Percentiles rank a stretch among this genome's conserved stretches.
phyloP scores from a whole-genome alignment of 78 protist genomes.

The Emiliania huxleyi region DNA sequence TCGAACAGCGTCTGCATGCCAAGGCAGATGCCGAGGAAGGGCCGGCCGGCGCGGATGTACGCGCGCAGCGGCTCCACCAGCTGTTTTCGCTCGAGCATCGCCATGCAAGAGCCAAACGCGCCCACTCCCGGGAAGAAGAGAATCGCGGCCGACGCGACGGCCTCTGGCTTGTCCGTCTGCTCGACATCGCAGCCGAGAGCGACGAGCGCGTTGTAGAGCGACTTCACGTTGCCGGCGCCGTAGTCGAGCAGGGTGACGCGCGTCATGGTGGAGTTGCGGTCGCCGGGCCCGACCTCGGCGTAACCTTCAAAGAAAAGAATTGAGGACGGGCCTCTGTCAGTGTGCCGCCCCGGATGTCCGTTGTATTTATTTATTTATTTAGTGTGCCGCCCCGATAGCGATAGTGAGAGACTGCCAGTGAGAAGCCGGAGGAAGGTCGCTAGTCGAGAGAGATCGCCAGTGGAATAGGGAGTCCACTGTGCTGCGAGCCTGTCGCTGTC shows the following conservation, averaged over 20 bases:
- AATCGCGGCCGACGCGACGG: not conserved
- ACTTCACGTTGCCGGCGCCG: conserved; percentile 78
- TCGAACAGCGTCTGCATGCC: conserved; percentile 72
- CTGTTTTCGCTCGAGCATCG: not conserved
- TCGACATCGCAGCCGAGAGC: conserved; percentile 20
- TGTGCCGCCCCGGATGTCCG: too few relatives aligned
- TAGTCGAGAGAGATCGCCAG: too few relatives aligned
- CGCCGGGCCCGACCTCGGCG: too few relatives aligned
- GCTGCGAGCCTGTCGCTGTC: too few relatives aligned
- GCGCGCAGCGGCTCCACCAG: conserved; percentile 42
- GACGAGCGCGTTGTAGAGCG: conserved; percentile 41
- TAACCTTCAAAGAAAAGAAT: too few relatives aligned
- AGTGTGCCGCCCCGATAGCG: too few relatives aligned
- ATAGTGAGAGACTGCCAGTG: too few relatives aligned
- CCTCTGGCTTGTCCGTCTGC: not conserved
- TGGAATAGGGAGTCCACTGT: too few relatives aligned
- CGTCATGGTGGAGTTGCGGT: too few relatives aligned
- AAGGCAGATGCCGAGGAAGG: conserved; percentile 72
- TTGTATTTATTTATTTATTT: too few relatives aligned
- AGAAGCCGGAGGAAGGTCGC: too few relatives aligned
- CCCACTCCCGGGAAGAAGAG: conserved; percentile 54
- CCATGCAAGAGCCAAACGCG: conserved; percentile 41
- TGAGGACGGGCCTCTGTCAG: too few relatives aligned
- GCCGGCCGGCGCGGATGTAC: conserved; percentile 49
- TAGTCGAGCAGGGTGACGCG: conserved; percentile 61